phyloP scores from a whole-genome alignment of 768 basidiomycete species.

The Mycena galericulata region DNA sequence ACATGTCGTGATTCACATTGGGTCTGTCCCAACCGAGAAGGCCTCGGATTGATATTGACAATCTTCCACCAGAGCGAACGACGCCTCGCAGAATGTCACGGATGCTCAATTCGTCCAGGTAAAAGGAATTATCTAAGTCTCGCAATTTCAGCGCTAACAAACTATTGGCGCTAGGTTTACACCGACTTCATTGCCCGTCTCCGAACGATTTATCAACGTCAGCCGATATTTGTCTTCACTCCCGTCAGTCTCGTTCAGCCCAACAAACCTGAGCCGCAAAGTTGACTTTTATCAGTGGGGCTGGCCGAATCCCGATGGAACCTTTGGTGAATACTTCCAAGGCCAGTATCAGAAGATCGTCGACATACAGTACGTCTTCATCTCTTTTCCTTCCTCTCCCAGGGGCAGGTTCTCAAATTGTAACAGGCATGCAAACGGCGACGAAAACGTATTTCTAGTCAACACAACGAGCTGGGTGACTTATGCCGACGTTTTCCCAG shows the following conservation, averaged over 20 bases:
- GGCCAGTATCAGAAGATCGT: slow-evolving; percentile 62
- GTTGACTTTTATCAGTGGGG: slow-evolving; percentile 56
- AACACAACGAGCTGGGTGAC: slow-evolving; percentile 69
- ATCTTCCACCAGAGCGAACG: slow-evolving; percentile 58
- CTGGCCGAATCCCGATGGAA: slow-evolving; percentile 65
- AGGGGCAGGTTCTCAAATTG: no score
- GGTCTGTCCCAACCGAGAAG: slow-evolving; percentile 50
- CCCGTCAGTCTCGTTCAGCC: slow-evolving; percentile 51
- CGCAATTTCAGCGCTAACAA: no score
- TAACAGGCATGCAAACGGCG: slow-evolving; percentile 53
- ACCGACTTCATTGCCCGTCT: slow-evolving; percentile 57
- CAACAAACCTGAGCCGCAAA: background rate
- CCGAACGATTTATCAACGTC: slow-evolving; percentile 54
- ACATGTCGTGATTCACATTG: slow-evolving; percentile 69
- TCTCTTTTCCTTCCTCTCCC: background rate
- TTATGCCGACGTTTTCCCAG: slow-evolving; percentile 62
- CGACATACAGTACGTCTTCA: slow-evolving; percentile 45
- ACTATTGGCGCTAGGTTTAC: slow-evolving; percentile 54
- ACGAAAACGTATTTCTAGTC: slow-evolving; percentile 63
- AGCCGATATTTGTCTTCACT: slow-evolving; percentile 67
- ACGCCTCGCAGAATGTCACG: slow-evolving; percentile 63
- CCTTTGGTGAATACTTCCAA: slow-evolving; percentile 57
- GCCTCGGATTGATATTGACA: background rate
- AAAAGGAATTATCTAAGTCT: background rate
- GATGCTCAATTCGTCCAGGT: slow-evolving; percentile 58